These are phyloP conservation scores for Backusella sp. DNA, from an alignment of 192 early-diverging fungal genomes.

Conservation along the genomic window DNA sequence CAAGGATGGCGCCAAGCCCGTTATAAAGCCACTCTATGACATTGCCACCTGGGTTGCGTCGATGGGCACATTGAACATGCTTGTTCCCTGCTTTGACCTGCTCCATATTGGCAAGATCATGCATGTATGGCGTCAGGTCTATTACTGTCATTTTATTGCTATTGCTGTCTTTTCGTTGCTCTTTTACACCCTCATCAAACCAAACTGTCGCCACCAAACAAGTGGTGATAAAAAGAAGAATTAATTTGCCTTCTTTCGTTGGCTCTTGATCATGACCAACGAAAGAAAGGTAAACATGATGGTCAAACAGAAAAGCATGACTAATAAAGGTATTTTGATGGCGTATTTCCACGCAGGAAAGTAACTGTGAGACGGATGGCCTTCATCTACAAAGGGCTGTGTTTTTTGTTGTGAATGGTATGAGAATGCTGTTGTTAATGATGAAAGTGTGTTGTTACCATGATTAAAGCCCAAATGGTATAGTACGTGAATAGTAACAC, in stretches of 20 bases:
- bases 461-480: constrained; percentile 85
- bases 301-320: constrained; percentile 77
- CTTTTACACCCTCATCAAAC: neutral
- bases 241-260: constrained; percentile 9
- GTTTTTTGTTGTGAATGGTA: neutral
- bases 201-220: neutral
- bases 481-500: constrained; percentile 84
- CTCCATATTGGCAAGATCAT: neutral
- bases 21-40: neutral
- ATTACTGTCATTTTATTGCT: neutral
- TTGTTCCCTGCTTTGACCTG: neutral
- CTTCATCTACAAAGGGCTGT: constrained; percentile 83
- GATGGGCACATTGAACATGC: constrained; percentile 1
- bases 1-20: neutral
- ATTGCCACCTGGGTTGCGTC: neutral
- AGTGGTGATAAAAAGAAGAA: neutral
- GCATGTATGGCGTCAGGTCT: neutral
- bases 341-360: constrained; percentile 86
- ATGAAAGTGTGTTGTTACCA: constrained; percentile 49
- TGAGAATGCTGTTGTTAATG: neutral
- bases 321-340: constrained; percentile 79
- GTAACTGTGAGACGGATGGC: constrained; percentile 70
- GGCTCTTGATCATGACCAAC: constrained; percentile 80
- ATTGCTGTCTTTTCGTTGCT: neutral
- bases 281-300: constrained; percentile 79